phyloP scores from a whole-genome alignment of 495 filamentous ascomycete species.

The Penicillium ucsense region DNA sequence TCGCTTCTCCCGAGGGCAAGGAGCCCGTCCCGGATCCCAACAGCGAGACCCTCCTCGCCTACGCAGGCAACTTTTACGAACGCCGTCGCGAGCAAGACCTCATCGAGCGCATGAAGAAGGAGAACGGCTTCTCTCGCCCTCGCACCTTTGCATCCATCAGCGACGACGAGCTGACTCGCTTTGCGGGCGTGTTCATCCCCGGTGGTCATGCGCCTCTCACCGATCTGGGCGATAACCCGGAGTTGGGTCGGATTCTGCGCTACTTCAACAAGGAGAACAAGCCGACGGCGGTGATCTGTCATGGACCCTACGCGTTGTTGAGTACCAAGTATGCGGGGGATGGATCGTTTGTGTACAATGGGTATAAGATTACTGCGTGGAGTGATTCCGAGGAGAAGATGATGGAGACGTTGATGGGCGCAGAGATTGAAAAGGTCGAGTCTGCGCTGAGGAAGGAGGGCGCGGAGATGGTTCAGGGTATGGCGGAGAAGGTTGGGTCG shows the following conservation, averaged over 20 bases:
- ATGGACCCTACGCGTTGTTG: slow-evolving; percentile 33
- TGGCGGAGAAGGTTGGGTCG: slow-evolving; percentile 14
- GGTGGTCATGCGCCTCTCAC: slow-evolving; percentile 33
- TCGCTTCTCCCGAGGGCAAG: slow-evolving; percentile 26
- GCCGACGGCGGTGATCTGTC: slow-evolving; percentile 31
- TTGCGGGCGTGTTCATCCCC: slow-evolving; percentile 30
- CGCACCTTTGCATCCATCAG: slow-evolving; percentile 16
- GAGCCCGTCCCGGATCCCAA: slow-evolving; percentile 27
- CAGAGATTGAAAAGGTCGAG: slow-evolving; percentile 24
- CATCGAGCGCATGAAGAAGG: slow-evolving; percentile 27
- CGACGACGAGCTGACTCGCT: slow-evolving; percentile 21
- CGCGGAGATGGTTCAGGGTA: slow-evolving; percentile 20
- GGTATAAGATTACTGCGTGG: slow-evolving; percentile 22
- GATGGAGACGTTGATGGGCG: slow-evolving; percentile 22
- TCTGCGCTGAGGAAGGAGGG: slow-evolving; percentile 16
- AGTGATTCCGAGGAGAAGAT: slow-evolving; percentile 24
- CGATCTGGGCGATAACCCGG: slow-evolving; percentile 26
- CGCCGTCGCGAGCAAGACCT: slow-evolving; percentile 25
- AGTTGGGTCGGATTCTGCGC: slow-evolving; percentile 27
- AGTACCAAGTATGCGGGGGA: slow-evolving; percentile 21
- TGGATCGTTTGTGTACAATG: slow-evolving; percentile 27
- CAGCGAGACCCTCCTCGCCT: slow-evolving; percentile 24
- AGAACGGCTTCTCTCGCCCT: slow-evolving; percentile 26
- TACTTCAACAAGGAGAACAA: slow-evolving; percentile 28
- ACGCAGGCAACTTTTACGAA: slow-evolving; percentile 34